A percentile compares a stretch with the other conserved stretches of the same genome.
Conservation (phyloP, 75 land plant genomes). For the Picea glauca region DNA sequence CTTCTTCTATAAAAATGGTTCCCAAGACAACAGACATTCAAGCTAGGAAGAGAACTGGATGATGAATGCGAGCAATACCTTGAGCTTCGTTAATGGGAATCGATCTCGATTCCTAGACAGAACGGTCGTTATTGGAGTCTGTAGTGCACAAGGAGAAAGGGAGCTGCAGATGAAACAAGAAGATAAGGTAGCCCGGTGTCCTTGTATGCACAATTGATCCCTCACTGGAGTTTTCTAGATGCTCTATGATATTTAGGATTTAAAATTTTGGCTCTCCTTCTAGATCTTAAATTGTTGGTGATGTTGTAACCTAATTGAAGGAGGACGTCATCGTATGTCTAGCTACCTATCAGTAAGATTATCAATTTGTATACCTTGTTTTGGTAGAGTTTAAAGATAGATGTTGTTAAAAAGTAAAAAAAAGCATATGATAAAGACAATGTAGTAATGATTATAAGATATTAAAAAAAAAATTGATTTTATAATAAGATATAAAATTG, state of each 20-base stretch:
- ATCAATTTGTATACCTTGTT: no score
- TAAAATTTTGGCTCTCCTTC: no score
- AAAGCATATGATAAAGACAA: no score
- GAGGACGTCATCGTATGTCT: no score
- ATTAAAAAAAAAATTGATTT: no score
- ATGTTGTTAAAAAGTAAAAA: no score
- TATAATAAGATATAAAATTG: no score
- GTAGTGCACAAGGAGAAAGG: background rate
- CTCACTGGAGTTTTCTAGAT: background rate
- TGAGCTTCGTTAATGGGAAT: background rate
- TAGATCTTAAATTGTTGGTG: no score
- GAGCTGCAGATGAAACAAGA: background rate
- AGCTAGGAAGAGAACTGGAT: background rate
- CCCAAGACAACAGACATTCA: background rate
- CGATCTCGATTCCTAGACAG: background rate
- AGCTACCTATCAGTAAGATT: no score
- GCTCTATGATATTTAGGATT: background rate
- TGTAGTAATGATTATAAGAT: no score
- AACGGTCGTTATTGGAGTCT: background rate
- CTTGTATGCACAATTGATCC: background rate
- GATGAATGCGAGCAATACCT: background rate
- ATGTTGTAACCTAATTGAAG: no score
- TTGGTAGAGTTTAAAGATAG: no score
- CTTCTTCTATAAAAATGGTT: background rate
- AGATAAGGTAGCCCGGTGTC: background rate